phyloP scores from a whole-genome alignment of 257 asterid species.

The Lycium ferocissimum region DNA sequence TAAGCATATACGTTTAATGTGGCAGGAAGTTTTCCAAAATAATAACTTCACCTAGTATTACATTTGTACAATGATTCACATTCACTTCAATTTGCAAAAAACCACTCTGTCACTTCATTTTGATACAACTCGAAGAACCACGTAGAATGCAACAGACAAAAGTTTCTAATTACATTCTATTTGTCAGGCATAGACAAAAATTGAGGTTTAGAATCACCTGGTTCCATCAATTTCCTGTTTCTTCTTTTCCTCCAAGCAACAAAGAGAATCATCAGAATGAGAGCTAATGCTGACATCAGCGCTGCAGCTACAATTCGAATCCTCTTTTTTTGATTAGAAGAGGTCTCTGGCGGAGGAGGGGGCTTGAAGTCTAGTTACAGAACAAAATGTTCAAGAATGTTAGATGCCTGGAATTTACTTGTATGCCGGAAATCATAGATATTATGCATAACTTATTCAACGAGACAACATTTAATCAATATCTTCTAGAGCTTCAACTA shows the following conservation, averaged over 20 bases:
- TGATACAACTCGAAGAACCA: slow-evolving; percentile 11
- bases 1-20: background rate
- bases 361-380: slow-evolving; percentile 53
- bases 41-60: background rate
- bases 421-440: background rate
- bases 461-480: background rate
- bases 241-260: slow-evolving; percentile 50
- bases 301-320: slow-evolving; percentile 47
- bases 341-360: slow-evolving; percentile 25
- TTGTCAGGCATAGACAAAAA: slow-evolving; percentile 2
- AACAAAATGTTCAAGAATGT: slow-evolving; percentile 23
- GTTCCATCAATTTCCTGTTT: slow-evolving; percentile 52
- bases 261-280: slow-evolving; percentile 41
- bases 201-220: slow-evolving; percentile 48
- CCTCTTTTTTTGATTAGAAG: slow-evolving; percentile 44
- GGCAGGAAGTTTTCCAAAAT: background rate
- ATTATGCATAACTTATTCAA: background rate
- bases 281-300: slow-evolving; percentile 35
- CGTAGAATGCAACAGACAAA: slow-evolving; percentile 9
- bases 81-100: slow-evolving; percentile 21
- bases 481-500: background rate
- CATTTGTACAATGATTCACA: background rate
- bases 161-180: background rate
- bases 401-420: slow-evolving; percentile 21
- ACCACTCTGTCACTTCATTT: slow-evolving; percentile 23